Percentiles rank a stretch among this genome's conserved stretches.
Conservation (phyloP, 192 early-diverging fungal genomes). For the Funneliformis mosseae region DNA sequence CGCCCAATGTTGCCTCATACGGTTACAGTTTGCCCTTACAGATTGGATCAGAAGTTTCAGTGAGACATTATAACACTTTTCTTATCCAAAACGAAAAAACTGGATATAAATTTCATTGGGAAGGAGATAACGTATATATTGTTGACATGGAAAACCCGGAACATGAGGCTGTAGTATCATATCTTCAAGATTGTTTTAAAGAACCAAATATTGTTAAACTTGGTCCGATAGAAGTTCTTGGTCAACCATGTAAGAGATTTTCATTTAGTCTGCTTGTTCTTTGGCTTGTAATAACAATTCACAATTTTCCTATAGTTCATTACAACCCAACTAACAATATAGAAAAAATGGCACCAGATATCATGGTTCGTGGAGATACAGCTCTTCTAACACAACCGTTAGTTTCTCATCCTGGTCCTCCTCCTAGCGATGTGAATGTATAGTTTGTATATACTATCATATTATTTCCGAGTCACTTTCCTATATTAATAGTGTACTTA, state of each 20-base stretch:
- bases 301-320: slow-evolving; percentile 22
- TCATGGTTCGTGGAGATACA: neutral
- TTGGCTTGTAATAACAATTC: neutral
- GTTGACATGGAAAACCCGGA: neutral
- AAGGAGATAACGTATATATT: neutral
- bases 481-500: slow-evolving; percentile 30
- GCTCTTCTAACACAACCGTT: no score
- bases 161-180: neutral
- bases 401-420: neutral
- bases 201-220: neutral
- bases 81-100: neutral
- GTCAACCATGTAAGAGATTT: neutral
- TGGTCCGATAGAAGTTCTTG: neutral
- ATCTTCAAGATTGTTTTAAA: neutral
- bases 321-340: neutral
- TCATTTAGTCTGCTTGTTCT: neutral
- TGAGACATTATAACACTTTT: neutral
- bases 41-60: neutral
- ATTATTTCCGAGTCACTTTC: slow-evolving; percentile 21
- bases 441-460: neutral
- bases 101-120: neutral
- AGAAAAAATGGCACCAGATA: slow-evolving; percentile 1
- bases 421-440: neutral
- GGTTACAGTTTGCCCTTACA: neutral
- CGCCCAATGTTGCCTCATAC: neutral